Base-by-base conservation (phyloP, 148 eudicot genomes). In the Fagopyrum esculentum region DNA sequence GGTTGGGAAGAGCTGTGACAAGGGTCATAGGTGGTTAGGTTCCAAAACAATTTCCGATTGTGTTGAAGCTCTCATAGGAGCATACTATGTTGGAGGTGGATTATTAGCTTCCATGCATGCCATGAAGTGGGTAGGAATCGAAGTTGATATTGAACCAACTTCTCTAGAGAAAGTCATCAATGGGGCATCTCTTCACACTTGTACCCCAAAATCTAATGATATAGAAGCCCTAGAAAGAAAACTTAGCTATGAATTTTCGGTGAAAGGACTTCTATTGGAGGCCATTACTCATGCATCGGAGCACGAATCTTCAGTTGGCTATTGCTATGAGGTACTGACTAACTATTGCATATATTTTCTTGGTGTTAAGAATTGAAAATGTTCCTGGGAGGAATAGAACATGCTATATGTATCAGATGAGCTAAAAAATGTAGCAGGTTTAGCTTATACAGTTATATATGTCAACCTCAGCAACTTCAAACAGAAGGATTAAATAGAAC, bases 61-160 rank as follows among this genome's bases (percentile, higher is more conserved):
- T 76, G 98, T 90, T 74, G 99, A 96, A 81, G 99, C 98, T 35
- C 90, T 96, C 50, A 87, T 96, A 76, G 99, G 99, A 68, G 99
- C 98, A 17, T 92, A 89, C 84, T 92, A 86, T 78, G 93, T 92
- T 46, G 99, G 80, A 44, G 99, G 99, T 79, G 99, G 99, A 40
- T 84, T 96, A 77, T 52, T 60, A 74, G 99, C 93, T 72, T 89
- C 99, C 66, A 77, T 90, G 63, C 86, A 89, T 45, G 74, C 84
- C 70, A 92, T 95, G 97, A 92, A 84, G 76, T 95, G 99, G 99
- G 84, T 96, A 11, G 92, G 99, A 29, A 71, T 96, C 72, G 87
- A 88, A 64, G 85, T 80, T 79, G 81, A 84, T 19, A 45, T 85
- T 72, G 87, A 88, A 16, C 89, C 85, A 26, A 79, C 84, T 29